Percentiles rank a stretch among this genome's conserved stretches.
These are phyloP conservation scores for Cyclotella choctawhatcheeana DNA, from an alignment of 108 stramenopile species.

Conservation along the genomic window DNA sequence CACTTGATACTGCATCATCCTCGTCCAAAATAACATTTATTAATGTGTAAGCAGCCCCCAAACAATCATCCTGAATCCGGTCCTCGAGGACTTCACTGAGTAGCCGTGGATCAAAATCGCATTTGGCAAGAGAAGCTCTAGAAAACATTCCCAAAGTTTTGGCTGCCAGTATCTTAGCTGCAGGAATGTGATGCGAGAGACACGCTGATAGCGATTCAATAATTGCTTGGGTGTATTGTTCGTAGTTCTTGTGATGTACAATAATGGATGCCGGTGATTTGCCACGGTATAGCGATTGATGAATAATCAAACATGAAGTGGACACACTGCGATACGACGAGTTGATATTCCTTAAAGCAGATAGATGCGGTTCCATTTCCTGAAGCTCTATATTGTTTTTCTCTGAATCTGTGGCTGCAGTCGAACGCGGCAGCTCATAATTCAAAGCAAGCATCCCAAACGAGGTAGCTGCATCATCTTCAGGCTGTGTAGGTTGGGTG, in stretches of 20 bases:
- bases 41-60: conserved; percentile 64
- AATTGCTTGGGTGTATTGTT: neutral
- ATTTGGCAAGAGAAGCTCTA: neutral
- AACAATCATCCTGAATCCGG: conserved; percentile 1
- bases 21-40: conserved; percentile 62
- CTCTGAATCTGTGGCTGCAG: conserved; percentile 2
- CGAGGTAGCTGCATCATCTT: neutral
- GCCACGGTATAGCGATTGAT: conserved; percentile 24
- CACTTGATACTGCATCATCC: conserved; percentile 72
- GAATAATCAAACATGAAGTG: conserved; percentile 28
- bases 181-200: conserved; percentile 13
- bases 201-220: conserved; percentile 33
- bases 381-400: conserved; percentile 29
- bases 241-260: neutral
- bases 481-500: neutral
- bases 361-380: conserved; percentile 29
- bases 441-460: conserved; percentile 44
- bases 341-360: conserved; percentile 25
- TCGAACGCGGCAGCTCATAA: neutral
- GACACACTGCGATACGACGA: conserved; percentile 41
- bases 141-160: conserved; percentile 49
- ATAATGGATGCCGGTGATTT: neutral
- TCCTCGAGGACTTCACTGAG: conserved; percentile 1
- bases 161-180: conserved; percentile 58
- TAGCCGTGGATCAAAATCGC: conserved; percentile 1